Evolutionary conservation across 2,329 filamentous ascomycete genomes (phyloP).

Genomic region (Colletotrichum sp.): DNA sequence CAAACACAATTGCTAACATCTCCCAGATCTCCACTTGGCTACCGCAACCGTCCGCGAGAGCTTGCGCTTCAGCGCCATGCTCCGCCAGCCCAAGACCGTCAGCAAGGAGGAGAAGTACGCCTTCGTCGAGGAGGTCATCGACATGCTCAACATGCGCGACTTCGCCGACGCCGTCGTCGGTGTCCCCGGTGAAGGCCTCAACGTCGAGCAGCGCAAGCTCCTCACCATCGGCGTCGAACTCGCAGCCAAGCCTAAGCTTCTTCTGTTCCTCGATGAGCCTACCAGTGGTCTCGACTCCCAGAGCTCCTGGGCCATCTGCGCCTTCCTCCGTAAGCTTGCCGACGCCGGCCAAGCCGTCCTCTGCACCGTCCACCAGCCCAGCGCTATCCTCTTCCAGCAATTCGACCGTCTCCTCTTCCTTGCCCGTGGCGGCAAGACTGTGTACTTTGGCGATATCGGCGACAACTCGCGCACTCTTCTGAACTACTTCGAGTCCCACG

Average conservation of each 20-base stretch:
- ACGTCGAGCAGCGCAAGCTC: conserved; percentile 66
- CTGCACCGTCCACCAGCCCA: conserved; percentile 61
- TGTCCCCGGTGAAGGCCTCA: conserved; percentile 63
- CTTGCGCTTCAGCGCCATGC: conserved; percentile 59
- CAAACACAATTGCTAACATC: not conserved
- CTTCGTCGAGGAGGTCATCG: conserved; percentile 69
- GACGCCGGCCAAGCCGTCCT: conserved; percentile 57
- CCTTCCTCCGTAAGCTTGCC: conserved; percentile 66
- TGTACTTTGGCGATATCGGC: conserved; percentile 74
- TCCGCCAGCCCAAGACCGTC: conserved; percentile 60
- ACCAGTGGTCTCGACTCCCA: conserved; percentile 67
- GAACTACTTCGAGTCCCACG: conserved; percentile 69
- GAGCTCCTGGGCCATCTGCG: conserved; percentile 66
- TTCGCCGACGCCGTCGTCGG: conserved; percentile 71
- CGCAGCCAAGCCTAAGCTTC: conserved; percentile 59
- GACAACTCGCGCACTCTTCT: conserved; percentile 60
- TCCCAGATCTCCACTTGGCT: conserved; percentile 56
- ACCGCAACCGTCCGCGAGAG: conserved; percentile 61
- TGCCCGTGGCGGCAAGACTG: conserved; percentile 67
- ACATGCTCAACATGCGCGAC: conserved; percentile 70
- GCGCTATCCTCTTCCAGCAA: conserved; percentile 55
- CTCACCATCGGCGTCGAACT: conserved; percentile 67
- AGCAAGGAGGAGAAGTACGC: conserved; percentile 62
- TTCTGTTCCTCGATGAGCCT: conserved; percentile 68
- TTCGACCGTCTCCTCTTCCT: conserved; percentile 70